Base-by-base conservation (phyloP, 1,139 yeast species). In the Protomyces gravidus region DNA sequence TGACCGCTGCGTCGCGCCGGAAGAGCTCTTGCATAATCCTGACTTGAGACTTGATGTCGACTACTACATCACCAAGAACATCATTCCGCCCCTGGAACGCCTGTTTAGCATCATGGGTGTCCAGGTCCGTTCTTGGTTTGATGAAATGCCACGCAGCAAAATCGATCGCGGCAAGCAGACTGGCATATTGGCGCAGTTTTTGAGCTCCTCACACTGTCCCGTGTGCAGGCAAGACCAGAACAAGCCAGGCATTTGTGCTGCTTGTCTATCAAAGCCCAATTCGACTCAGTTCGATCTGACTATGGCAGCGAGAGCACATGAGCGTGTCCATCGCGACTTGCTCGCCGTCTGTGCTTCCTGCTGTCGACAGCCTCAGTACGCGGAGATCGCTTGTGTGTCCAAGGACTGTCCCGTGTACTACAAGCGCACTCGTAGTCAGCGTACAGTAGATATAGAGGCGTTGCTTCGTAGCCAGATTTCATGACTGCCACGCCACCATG, bases 1-100 rank as follows among this genome's bases (percentile, higher is more conserved):
- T 61, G 96, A 90, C 65, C 76, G 96, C 28, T 85, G 94, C 61
- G 78, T 89, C 4, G 75, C 94, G 0, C 97, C 97, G 0, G 85
- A 81, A 61, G 88, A 83, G 32, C 81, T 85, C 63, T 71, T 89
- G 26, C 70, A 72, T 2, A 74, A 81, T 40, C 52, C 55, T n/a
- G 48, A 47, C 49, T 26, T 32, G 33, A 42, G 56, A 5, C 71
- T 92, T 17, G 98, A 92, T 67, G 78, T 85, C 30, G 89, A 86
- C 46, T 92, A 92, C 69, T 92, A 92, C 70, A 89, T 92, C 55
- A 80, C 80, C 2, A 84, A 87, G 67, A 89, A 88, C 4, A 72
- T 92, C 56, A 81, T 90, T 3, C 98, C 98, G 0, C 97, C 98
- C 0, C 72, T 92, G 59, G 95, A 88, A 65, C 76, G 98, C 62